Base-by-base conservation (phyloP, 2,329 filamentous ascomycete genomes). In the Botrytis medusae region DNA sequence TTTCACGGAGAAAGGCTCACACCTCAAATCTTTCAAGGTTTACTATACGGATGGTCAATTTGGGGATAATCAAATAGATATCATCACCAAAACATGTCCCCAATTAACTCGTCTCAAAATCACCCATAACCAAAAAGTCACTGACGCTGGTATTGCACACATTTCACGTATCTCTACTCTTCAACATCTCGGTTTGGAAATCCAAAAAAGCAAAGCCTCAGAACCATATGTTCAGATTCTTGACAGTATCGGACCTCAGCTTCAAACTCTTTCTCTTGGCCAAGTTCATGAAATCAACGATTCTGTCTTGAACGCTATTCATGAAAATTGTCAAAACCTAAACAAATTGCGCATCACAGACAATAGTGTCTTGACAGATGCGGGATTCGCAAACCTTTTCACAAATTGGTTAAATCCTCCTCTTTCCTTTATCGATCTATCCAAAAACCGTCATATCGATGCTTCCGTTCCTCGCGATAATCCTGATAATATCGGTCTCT, bases 1-100 rank as follows among this genome's bases (percentile, higher is more conserved):
- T 67, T 88, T 98, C 71, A 83, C 84, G 20, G 85, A 86, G 69
- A 90, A 92, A 74, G 95, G 94, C 18, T 78, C 84, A 14, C 82
- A 87, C 34, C 85, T 98, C 20, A 87, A 90, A 77, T 86, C 86
- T 0, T 82, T 98, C 32, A 92, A 94, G 78, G 86, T 98, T 2
- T 94, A 94, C 79, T 94, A 92, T 82, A 92, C 96, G 0, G 94
- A 98, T 81, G 91, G 87, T 70, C 90, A 95, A 46, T 92, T 98
- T 76, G 89, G 91, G 59, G 91, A 97, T 74, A 87, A 92, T 12
- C 89, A 89, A 1, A 84, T 96, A 1, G 81, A 85, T 22, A 81
- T 87, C n/a, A 84, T 98, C 74, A 85, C 86, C 37, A 84, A 86
- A 10, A 83, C 87, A 74, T 95, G 93, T 77, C 90, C 90, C 0